These are phyloP conservation scores for Wickerhamiella lipophila DNA, from an alignment of 805 yeast genomes.

Conservation along the genomic window DNA sequence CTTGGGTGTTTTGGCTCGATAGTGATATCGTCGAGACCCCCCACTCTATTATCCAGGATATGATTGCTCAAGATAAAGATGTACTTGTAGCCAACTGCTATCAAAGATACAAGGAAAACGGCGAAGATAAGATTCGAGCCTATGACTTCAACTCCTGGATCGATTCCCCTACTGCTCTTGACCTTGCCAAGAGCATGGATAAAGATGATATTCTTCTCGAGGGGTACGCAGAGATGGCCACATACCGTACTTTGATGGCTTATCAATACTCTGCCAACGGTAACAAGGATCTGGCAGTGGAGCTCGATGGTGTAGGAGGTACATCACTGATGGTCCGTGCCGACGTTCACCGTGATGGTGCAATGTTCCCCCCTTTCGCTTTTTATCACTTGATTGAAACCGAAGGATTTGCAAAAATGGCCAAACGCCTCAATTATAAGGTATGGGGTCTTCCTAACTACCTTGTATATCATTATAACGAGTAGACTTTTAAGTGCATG, in stretches of 20 bases:
- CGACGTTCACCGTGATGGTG: conserved; percentile 97
- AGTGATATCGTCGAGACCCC: conserved; percentile 91
- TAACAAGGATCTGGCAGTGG: conserved; percentile 56
- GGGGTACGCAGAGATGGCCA: conserved; percentile 87
- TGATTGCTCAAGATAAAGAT: conserved; percentile 74
- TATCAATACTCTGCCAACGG: conserved; percentile 60
- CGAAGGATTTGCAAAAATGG: conserved; percentile 96
- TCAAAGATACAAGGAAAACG: conserved; percentile 57
- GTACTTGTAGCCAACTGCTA: conserved; percentile 86
- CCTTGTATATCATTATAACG: conserved; percentile 82
- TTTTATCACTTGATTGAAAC: conserved; percentile 94
- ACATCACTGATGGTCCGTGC: conserved; percentile 93
- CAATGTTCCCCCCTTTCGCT: conserved; percentile 98
- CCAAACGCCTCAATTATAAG: conserved; percentile 81
- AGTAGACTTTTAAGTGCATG: too few relatives aligned
- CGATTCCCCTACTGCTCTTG: conserved; percentile 57
- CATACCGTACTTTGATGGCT: conserved; percentile 92
- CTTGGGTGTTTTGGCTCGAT: conserved; percentile 96
- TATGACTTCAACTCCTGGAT: conserved; percentile 94
- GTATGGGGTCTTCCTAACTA: conserved; percentile 91
- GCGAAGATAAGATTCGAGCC: conserved; percentile 56
- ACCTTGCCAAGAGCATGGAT: conserved; percentile 54
- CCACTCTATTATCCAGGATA: conserved; percentile 66
- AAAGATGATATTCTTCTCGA: conserved; percentile 92
- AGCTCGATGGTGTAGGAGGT: conserved; percentile 95